Evolutionary conservation across 257 asterid genomes (phyloP).

Genomic region (Cinchona pubescens): DNA sequence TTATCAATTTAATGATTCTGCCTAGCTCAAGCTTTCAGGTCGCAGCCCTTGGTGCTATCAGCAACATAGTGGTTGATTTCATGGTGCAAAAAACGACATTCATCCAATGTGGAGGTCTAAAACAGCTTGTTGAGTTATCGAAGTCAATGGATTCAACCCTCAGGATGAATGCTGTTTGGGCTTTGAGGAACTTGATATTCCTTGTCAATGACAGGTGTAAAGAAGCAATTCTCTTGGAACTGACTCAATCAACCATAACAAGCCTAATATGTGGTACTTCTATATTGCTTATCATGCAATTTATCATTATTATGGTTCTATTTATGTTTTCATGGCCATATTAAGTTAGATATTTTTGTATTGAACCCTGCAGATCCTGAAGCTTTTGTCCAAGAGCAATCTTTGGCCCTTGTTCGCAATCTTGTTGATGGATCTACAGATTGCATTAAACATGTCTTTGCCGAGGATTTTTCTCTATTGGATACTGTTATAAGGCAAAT

Average conservation of each 20-base stretch:
- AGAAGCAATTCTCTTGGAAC: constrained; percentile 71
- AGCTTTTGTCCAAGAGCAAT: constrained; percentile 84
- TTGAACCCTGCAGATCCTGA: constrained; percentile 63
- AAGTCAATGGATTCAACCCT: constrained; percentile 81
- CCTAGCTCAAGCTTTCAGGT: constrained; percentile 40
- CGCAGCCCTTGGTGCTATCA: constrained; percentile 80
- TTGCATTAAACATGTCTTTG: constrained; percentile 59
- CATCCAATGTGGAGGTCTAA: constrained; percentile 71
- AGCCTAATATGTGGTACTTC: constrained; percentile 85
- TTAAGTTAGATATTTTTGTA: no score
- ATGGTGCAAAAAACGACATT: constrained; percentile 51
- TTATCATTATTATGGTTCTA: neutral
- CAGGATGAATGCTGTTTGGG: constrained; percentile 65
- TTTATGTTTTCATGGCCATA: neutral
- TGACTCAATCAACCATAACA: constrained; percentile 54
- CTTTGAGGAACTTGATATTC: constrained; percentile 76
- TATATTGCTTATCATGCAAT: constrained; percentile 9
- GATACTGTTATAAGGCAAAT: constrained; percentile 72
- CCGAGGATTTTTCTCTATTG: constrained; percentile 59
- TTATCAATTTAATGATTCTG: neutral
- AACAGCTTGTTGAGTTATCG: constrained; percentile 75
- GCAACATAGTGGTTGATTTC: constrained; percentile 78
- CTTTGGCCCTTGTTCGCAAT: constrained; percentile 70
- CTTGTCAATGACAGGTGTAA: constrained; percentile 64
- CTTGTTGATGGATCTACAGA: constrained; percentile 70